phyloP scores from a whole-genome alignment of 2,329 filamentous ascomycete species.

The Polychaeton citri region DNA sequence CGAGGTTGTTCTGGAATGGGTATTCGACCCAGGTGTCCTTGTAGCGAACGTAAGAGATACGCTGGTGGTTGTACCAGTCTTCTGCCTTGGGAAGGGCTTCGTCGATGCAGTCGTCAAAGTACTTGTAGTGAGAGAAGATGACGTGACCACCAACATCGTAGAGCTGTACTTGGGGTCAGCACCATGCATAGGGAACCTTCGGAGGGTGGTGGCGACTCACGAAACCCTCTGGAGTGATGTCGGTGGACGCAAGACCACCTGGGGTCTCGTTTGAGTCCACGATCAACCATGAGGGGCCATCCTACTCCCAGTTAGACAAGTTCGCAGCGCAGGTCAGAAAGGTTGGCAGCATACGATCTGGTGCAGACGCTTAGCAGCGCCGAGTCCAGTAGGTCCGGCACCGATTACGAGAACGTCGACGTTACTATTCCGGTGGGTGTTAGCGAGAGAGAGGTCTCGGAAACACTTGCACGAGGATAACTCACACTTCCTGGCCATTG shows the following conservation, averaged over 20 bases:
- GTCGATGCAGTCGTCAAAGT: slow-evolving; percentile 98
- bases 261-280: slow-evolving; percentile 84
- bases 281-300: slow-evolving; percentile 90
- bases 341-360: slow-evolving; percentile 58
- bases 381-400: slow-evolving; percentile 90
- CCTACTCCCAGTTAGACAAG: slow-evolving; percentile 35
- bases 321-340: not conserved
- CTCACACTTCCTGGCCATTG: slow-evolving; percentile 21
- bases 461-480: not conserved
- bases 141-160: slow-evolving; percentile 98
- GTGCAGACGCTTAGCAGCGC: slow-evolving; percentile 94
- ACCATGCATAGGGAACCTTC: slow-evolving; percentile 2
- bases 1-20: slow-evolving; percentile 99
- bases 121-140: slow-evolving; percentile 99
- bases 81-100: slow-evolving; percentile 87
- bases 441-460: not conserved
- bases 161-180: slow-evolving; percentile 42
- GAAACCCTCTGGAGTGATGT: slow-evolving; percentile 90
- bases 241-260: slow-evolving; percentile 90
- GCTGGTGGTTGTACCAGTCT: slow-evolving; percentile 97
- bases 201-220: slow-evolving; percentile 45
- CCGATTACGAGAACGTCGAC: slow-evolving; percentile 97
- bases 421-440: slow-evolving; percentile 42
- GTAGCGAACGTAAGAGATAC: slow-evolving; percentile 97
- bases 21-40: slow-evolving; percentile 95